Evolutionary conservation across 1,284 basidiomycete species (phyloP), one percentile per base, ranked within the genome.

Genomic region (Rhizoctonia solani): DNA sequence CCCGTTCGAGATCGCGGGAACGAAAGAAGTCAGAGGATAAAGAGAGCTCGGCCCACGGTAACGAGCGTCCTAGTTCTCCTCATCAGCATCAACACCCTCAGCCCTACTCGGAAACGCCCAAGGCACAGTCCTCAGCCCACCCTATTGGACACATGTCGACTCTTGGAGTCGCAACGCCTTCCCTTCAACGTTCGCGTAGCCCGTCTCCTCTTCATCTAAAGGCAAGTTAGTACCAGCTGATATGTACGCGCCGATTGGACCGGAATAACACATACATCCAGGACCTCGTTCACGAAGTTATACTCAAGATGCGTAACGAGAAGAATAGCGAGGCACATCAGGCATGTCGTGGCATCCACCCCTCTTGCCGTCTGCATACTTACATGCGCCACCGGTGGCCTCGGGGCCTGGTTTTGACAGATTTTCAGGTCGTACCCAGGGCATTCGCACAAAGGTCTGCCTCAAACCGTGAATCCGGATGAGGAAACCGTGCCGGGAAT

Each of bases 241-340:
- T 19, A 4, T 14, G n/a, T 21, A 14, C 30, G 9, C 39, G 54
- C 23, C 6, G n/a, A n/a, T n/a, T 54, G 14, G 14, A 54, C 8
- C 9, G 44, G 32, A 5, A 6, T n/a, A n/a, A n/a, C n/a, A n/a
- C n/a, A n/a, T n/a, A 42, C 47, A 39, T 16, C 66, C 66, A 66
- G 67, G 72, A 74, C 50, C 55, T 71, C 50, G 73, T 74, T 54
- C 69, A 72, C 16, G 73, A 73, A 67, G 77, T 81, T 67, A 79
- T 78, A 59, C 77, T 75, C 68, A 72, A 75, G 37, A 73, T 81
- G 77, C 86, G 81, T 72, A 83, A 87, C 70, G 92, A 94, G 74
- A 84, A 86, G 69, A 86, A 92, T 61, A 92, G 90, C 1, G 90
- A 92, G 76, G 93, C 93, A 1, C 92, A 94, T 77, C 85, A 86